phyloP scores from a whole-genome alignment of 257 asterid genomes.

The Perilla frutescens region DNA sequence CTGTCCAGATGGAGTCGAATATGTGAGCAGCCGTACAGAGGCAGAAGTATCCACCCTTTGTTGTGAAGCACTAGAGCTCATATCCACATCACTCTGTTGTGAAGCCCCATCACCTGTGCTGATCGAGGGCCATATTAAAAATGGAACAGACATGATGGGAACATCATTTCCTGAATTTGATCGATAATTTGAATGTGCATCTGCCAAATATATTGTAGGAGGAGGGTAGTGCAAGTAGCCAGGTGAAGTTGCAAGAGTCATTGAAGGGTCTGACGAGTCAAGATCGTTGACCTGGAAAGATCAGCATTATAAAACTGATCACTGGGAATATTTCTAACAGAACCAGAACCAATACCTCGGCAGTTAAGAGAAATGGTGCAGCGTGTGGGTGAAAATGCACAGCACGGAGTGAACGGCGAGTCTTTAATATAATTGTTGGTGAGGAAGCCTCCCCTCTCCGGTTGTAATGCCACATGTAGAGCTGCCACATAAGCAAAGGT shows the following conservation, averaged over 20 bases:
- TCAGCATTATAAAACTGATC: conserved; percentile 18
- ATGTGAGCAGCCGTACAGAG: conserved; percentile 79
- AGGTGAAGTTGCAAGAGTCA: conserved; percentile 86
- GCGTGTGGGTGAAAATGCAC: conserved; percentile 97
- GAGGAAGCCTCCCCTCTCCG: conserved; percentile 80
- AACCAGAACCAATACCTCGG: conserved; percentile 73
- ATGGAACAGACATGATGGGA: conserved; percentile 78
- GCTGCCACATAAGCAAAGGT: conserved; percentile 61
- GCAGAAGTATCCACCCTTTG: conserved; percentile 72
- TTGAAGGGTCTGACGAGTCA: conserved; percentile 91
- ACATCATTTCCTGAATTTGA: conserved; percentile 69
- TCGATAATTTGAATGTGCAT: conserved; percentile 64
- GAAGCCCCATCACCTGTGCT: conserved; percentile 60
- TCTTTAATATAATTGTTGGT: conserved; percentile 84
- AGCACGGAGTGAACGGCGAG: conserved; percentile 98
- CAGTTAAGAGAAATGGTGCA: conserved; percentile 96
- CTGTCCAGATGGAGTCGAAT: conserved; percentile 94
- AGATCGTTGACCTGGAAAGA: conserved; percentile 77
- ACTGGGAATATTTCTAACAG: conserved; percentile 27
- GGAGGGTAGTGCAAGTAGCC: conserved; percentile 93
- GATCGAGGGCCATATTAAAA: conserved; percentile 76
- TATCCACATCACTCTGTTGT: conserved; percentile 57
- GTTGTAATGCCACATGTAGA: conserved; percentile 93
- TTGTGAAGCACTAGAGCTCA: conserved; percentile 50
- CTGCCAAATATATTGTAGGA: conserved; percentile 89